Conservation (phyloP, 1,284 basidiomycete genomes). For the Heterobasidion parviporum region DNA sequence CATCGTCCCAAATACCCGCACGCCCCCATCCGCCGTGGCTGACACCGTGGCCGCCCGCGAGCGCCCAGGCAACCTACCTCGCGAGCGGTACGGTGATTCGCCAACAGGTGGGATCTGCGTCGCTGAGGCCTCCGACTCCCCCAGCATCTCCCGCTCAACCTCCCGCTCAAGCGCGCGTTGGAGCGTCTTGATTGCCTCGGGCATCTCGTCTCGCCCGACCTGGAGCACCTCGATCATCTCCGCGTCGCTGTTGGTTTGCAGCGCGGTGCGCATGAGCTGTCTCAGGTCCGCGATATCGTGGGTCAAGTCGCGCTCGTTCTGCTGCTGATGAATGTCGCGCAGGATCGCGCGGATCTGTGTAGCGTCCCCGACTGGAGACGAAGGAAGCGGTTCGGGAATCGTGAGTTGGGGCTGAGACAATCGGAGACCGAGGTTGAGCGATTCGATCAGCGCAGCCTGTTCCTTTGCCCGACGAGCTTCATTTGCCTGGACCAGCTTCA, state of each 20-base stretch:
- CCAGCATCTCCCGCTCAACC: conserved; percentile 25
- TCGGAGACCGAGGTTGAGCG: background rate
- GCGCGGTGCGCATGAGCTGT: conserved; percentile 46
- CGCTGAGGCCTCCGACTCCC: conserved; percentile 1
- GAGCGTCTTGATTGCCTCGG: conserved; percentile 72
- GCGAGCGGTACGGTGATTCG: background rate
- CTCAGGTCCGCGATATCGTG: conserved; percentile 52
- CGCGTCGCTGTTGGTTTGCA: conserved; percentile 51
- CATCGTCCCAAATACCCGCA: background rate
- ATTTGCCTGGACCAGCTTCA: conserved; percentile 42
- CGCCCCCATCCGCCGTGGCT: background rate
- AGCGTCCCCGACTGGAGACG: conserved; percentile 1
- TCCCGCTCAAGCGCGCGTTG: conserved; percentile 57
- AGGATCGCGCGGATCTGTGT: conserved; percentile 22
- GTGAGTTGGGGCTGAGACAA: background rate
- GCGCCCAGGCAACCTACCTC: background rate
- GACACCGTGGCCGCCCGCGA: background rate
- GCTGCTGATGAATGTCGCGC: conserved; percentile 28
- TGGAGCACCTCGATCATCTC: conserved; percentile 59
- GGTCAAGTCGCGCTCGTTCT: conserved; percentile 46
- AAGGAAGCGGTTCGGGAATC: background rate
- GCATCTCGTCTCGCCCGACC: conserved; percentile 60
- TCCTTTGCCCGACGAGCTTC: conserved; percentile 23
- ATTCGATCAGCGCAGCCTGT: conserved; percentile 18
- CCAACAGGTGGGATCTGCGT: background rate